A percentile compares a stretch with the other conserved stretches of the same genome.
phyloP scores from a whole-genome alignment of 148 eudicot species.

The Agrostemma githago region DNA sequence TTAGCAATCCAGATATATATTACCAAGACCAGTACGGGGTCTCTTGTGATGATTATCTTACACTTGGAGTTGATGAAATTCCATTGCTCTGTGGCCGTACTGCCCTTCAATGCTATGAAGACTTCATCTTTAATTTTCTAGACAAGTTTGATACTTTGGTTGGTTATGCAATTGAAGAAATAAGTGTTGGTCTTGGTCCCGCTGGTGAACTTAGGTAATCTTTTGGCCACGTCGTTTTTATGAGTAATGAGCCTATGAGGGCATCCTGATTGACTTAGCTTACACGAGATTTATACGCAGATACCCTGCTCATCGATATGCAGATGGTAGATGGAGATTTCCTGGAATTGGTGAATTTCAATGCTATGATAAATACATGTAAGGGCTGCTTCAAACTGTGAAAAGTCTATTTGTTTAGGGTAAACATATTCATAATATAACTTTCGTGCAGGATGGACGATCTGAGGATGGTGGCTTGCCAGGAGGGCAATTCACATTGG shows the following conservation, averaged over 20 bases:
- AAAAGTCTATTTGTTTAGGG: not conserved
- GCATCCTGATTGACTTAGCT: slow-evolving; percentile 17
- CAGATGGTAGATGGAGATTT: slow-evolving; percentile 60
- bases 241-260: not conserved
- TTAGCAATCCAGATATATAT: slow-evolving; percentile 44
- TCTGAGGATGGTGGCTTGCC: slow-evolving; percentile 40
- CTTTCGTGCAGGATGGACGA: slow-evolving; percentile 46
- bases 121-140: slow-evolving; percentile 47
- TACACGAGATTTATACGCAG: slow-evolving; percentile 32
- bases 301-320: slow-evolving; percentile 57
- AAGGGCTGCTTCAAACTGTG: slow-evolving; percentile 15
- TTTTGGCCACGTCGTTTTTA: slow-evolving; percentile 12
- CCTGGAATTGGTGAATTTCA: slow-evolving; percentile 80
- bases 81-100: slow-evolving; percentile 57
- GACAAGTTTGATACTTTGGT: slow-evolving; percentile 45
- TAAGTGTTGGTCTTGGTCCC: slow-evolving; percentile 65
- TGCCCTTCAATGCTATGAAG: slow-evolving; percentile 63
- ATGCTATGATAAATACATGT: slow-evolving; percentile 66
- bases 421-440: slow-evolving; percentile 7
- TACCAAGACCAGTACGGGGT: slow-evolving; percentile 44
- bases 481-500: slow-evolving; percentile 54
- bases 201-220: slow-evolving; percentile 62
- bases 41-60: slow-evolving; percentile 46
- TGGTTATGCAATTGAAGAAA: slow-evolving; percentile 49
- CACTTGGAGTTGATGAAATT: slow-evolving; percentile 53